Evolutionary conservation across 2,329 filamentous ascomycete species (phyloP), one percentile per base, ranked within the genome.

Genomic region (Pseudogymnoascus sp.): DNA sequence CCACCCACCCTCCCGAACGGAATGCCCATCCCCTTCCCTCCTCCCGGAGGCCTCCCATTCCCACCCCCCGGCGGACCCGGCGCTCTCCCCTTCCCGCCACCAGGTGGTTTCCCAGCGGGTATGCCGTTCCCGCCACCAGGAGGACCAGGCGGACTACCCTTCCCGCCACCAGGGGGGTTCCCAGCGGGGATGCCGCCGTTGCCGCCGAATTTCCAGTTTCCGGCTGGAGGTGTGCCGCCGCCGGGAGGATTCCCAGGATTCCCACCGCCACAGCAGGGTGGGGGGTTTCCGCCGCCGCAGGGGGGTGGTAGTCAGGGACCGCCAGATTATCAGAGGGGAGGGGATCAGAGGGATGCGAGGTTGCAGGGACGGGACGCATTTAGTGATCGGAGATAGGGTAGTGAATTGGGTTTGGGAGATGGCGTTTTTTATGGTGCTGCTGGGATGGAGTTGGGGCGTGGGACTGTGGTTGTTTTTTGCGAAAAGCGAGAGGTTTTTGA

Each of bases 161-260:
- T 43, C 36, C 31, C 34, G 21, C 60, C 60, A 21, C 41, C 41
- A 1, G 31, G 37, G 3, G 60, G 60, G 2, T 43, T 39, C 4
- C 34, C 34, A 39, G 71, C 69, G 6, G 51, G 51, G 16, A 60
- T 60, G 51, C 51, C 51, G 51, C 51, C 51, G 23, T 73, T 81
- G 65, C 80, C 81, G 43, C 81, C 83, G 6, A 80, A 81, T 65
- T 83, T 84, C 70, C 80, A 79, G 60, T 77, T 81, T 45, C 64
- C 64, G 66, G 77, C 79, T 3, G 77, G 76, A 61, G 78, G 81
- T 72, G 78, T 78, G 21, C 76, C 78, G 13, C 75, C 75, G 5
- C 72, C 43, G 41, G 69, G 68, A 6, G 72, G 71, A 0, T 70
- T 72, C 45, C 68, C 65, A 6, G 67, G 62, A 7, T 61, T 63